Percentiles rank a stretch among this genome's conserved stretches.
These are phyloP conservation scores for Vaccinium myrtillus DNA, from an alignment of 148 eudicot genomes.

Conservation along the genomic window DNA sequence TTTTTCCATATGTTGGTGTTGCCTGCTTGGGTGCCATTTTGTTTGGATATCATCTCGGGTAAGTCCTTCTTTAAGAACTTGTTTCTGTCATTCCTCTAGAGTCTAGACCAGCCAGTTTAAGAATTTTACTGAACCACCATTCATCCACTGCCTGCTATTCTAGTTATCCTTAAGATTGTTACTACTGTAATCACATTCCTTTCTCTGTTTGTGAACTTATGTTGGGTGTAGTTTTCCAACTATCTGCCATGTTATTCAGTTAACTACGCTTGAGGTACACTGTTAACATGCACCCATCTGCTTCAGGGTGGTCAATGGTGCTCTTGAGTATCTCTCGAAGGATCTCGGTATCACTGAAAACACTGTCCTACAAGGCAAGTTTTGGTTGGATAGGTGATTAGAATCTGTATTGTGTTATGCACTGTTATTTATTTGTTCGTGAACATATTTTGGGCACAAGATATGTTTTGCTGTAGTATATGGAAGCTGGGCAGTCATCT, in stretches of 20 bases:
- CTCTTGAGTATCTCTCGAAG: conserved; percentile 80
- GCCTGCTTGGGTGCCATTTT: conserved; percentile 97
- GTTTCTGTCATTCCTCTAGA: background rate
- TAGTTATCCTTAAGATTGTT: background rate
- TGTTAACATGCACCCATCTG: conserved; percentile 11
- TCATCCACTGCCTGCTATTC: background rate
- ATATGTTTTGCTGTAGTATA: background rate
- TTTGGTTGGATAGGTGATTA: conserved; percentile 14
- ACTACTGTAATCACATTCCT: conserved; percentile 4
- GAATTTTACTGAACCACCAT: conserved; percentile 2
- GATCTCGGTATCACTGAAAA: conserved; percentile 92
- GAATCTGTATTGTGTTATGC: background rate
- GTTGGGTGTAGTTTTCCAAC: background rate
- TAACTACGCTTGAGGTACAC: background rate
- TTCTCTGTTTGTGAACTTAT: background rate
- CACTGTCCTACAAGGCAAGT: conserved; percentile 86
- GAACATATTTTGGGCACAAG: background rate
- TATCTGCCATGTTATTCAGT: background rate
- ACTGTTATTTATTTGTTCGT: background rate
- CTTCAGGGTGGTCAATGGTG: conserved; percentile 95
- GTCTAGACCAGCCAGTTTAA: background rate
- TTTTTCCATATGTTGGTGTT: conserved; percentile 91
- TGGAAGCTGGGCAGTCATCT: background rate
- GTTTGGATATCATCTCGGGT: conserved; percentile 99
- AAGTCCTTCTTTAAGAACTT: conserved; percentile 21